phyloP scores from a whole-genome alignment of 164 flowering plant genomes.

The Vitis amurensis region DNA sequence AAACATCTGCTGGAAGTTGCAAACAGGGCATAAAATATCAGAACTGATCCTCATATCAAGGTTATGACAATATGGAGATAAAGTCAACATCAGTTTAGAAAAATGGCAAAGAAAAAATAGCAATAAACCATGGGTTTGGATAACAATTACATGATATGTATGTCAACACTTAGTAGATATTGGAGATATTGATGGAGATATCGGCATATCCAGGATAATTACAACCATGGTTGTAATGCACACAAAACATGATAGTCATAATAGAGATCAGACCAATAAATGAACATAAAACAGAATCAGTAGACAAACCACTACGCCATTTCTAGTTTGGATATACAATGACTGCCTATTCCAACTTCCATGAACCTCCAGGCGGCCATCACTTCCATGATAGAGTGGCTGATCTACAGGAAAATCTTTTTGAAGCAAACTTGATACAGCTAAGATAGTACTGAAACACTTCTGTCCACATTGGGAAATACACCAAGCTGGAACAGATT shows the following conservation, averaged over 20 bases:
- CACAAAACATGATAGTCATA: background rate
- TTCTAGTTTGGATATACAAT: constrained; percentile 48
- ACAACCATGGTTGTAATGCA: background rate
- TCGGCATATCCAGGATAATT: too few species aligned
- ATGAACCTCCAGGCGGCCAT: constrained; percentile 43
- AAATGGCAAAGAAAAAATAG: too few species aligned
- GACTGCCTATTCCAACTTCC: constrained; percentile 46
- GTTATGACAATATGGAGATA: too few species aligned
- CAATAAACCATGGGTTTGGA: too few species aligned
- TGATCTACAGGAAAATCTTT: constrained; percentile 38
- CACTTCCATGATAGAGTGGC: constrained; percentile 37
- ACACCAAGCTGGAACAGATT: constrained; percentile 35
- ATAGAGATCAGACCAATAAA: background rate
- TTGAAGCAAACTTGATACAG: constrained; percentile 41
- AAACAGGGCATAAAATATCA: too few species aligned
- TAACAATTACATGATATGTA: too few species aligned
- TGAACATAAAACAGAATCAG: background rate
- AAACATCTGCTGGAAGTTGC: background rate
- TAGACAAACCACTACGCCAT: constrained; percentile 56
- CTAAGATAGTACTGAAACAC: constrained; percentile 50
- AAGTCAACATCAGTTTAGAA: too few species aligned
- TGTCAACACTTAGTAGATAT: too few species aligned
- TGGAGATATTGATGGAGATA: too few species aligned
- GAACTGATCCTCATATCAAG: too few species aligned
- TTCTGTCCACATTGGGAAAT: constrained; percentile 42